Evolutionary conservation across 208 protist genomes (phyloP), one percentile per base, ranked within the genome.

Genomic region (Wallacemonas collosoma): DNA sequence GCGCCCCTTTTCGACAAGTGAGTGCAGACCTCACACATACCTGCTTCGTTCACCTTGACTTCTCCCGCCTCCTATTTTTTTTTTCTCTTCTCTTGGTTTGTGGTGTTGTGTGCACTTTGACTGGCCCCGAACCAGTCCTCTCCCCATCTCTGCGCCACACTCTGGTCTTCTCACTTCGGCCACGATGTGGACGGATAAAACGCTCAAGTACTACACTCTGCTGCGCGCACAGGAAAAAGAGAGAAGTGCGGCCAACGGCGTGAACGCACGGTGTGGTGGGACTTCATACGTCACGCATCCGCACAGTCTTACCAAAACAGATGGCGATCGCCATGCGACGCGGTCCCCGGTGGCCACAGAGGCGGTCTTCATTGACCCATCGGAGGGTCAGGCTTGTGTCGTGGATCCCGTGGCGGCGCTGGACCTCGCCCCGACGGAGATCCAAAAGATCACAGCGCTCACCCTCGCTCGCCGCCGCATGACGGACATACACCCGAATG

Each of bases 331-430:
- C 9, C 48, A 58, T 26, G 38, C 14, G 43, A 65, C 43, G 9
- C 0, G 14, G 4, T 0, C 55, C 35, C 15, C 54, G 44, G 35
- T 15, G 14, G 11, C 38, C 36, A 8, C 53, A 43, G 64, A 62
- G 2, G 40, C 6, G 17, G 14, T n/a, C 36, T 89, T 80, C 72
- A 60, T 74, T 12, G 85, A 85, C 69, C 77, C 84, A 2, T 72
- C 61, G 2, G 85, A 85, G 47, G 62, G 66, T 47, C 38, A 75
- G 41, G 35, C 73, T 71, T 2, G 62, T n/a, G 69, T 86, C 47
- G 65, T 87, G 26, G 88, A 95, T 71, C 91, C 91, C 0, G 77
- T 93, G 51, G 39, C 17, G 3, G 76, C 73, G 3, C 83, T 95
- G 7, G 48, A 69, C 14, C 76, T 94, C 54, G 64, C 79, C 47